Base-by-base conservation (phyloP, 371 early-diverging fungal genomes). In the Mucor saturninus region DNA sequence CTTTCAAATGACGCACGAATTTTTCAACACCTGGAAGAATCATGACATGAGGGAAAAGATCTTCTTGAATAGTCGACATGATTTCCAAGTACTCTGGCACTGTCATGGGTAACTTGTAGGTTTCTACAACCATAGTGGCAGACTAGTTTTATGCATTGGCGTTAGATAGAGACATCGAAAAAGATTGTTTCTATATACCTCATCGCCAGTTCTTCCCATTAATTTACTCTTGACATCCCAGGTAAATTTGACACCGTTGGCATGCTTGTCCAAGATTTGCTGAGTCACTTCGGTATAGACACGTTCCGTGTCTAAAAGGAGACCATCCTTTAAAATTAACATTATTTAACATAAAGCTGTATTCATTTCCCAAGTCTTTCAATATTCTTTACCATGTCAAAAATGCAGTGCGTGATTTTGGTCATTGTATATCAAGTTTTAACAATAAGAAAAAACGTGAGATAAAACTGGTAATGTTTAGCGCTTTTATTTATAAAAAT, bases 271-370 rank as follows among this genome's bases (percentile, higher is more conserved):
- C 14, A 82, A 68, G 10, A 82, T 69, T 63, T 79, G 81, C 65
- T 85, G 79, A 21, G 95, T 91, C 10, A 95, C 95, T 74, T 90
- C 83, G 6, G 94, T 89, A 74, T 97, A 97, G 58, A 97, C 87
- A 35, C 85, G 79, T 81, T 97, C 97, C 1, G 97, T 95, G 72
- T 95, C 90, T 62, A 81, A 30, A 26, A 80, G 59, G 35, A 76
- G 71, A 38, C 76, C 79, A 40, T 77, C 83, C 83, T 82, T 21
- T 21, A 0, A 21, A 1, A 38, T 49, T 11, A 51, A n/a, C 32
- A 32, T 37, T 0, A 31, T 49, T 40, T 29, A 51, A 7, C n/a
- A 21, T 21, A 29, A n/a, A 30, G 21, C 21, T 21, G 1, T 21
- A 21, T 21, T 21, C 21, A 21, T 21, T 21, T 21, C 1, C 21